Evolutionary conservation across 2,329 filamentous ascomycete species (phyloP).

Genomic region (Hymenoscyphus occultus): DNA sequence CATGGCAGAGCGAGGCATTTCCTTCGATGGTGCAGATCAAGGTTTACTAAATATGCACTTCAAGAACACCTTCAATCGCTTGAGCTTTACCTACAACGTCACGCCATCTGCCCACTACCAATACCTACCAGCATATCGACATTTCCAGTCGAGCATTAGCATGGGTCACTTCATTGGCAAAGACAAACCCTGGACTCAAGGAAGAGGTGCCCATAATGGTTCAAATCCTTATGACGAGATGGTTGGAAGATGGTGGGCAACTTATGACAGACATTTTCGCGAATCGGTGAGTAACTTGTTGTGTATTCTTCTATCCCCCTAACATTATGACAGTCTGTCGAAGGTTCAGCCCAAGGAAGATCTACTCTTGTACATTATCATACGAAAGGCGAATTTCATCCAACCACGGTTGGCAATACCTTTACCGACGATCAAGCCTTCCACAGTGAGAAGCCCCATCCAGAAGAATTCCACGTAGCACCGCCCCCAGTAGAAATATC

Average conservation of each 20-base stretch:
- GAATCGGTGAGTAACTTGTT: constrained; percentile 42
- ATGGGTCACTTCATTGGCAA: constrained; percentile 93
- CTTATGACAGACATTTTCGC: constrained; percentile 84
- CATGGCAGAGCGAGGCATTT: constrained; percentile 81
- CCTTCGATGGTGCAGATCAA: constrained; percentile 96
- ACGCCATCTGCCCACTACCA: constrained; percentile 97
- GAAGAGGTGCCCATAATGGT: constrained; percentile 53
- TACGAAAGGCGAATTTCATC: constrained; percentile 36
- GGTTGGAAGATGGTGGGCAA: constrained; percentile 86
- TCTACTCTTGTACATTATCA: constrained; percentile 35
- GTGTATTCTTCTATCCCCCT: constrained; percentile 14
- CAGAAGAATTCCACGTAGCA: constrained; percentile 3
- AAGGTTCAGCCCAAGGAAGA: constrained; percentile 21
- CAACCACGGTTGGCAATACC: constrained; percentile 21
- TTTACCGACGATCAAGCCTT: constrained; percentile 19
- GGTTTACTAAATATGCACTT: constrained; percentile 95
- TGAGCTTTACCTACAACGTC: constrained; percentile 96
- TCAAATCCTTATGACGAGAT: constrained; percentile 76
- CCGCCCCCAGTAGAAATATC: too few species aligned
- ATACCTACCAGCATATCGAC: constrained; percentile 89
- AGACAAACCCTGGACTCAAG: constrained; percentile 82
- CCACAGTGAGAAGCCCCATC: constrained; percentile 20
- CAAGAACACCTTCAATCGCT: constrained; percentile 73
- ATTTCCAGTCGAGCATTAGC: constrained; percentile 86
- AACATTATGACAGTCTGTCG: constrained; percentile 25